Evolutionary conservation across 1,284 basidiomycete species (phyloP).

Genomic region (Volvariella surrecta): DNA sequence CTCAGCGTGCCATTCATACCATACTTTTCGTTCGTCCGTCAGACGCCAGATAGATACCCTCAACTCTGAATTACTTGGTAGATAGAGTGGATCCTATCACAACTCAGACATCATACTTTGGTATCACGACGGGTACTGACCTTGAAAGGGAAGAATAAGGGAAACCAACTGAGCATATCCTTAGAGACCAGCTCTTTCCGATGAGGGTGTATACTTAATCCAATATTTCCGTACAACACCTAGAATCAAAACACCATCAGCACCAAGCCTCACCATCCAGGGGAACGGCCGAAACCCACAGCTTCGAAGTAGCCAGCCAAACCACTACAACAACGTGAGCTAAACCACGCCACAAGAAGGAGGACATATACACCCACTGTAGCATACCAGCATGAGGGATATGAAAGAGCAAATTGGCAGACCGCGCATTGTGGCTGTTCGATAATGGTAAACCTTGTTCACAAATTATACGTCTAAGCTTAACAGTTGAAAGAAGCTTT

Average conservation of each 20-base stretch:
- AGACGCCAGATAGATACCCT: constrained; percentile 94
- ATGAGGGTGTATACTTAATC: constrained; percentile 91
- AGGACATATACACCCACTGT: constrained; percentile 40
- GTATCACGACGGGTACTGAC: constrained; percentile 26
- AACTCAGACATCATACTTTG: constrained; percentile 1
- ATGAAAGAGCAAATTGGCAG: constrained; percentile 78
- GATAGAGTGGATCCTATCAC: constrained; percentile 79
- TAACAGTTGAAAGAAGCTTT: too few relatives aligned
- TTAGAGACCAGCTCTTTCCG: constrained; percentile 77
- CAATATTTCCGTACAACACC: constrained; percentile 80
- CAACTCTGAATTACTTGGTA: constrained; percentile 88
- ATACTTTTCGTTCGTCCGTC: constrained; percentile 82
- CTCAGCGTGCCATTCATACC: constrained; percentile 99
- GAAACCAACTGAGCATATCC: constrained; percentile 99
- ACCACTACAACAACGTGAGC: constrained; percentile 37
- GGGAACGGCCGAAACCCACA: constrained; percentile 19
- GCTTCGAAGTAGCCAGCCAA: constrained; percentile 98
- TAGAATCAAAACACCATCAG: constrained; percentile 9
- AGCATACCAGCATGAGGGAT: constrained; percentile 93
- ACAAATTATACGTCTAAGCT: constrained; percentile 5
- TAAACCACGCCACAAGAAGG: not conserved
- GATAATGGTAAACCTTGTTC: constrained; percentile 68
- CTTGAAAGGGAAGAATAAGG: constrained; percentile 91
- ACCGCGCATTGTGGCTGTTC: constrained; percentile 84
- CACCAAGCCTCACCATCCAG: not conserved